These are phyloP conservation scores for Colletotrichum noveboracense DNA, from an alignment of 2,329 filamentous ascomycete species.

Conservation along the genomic window DNA sequence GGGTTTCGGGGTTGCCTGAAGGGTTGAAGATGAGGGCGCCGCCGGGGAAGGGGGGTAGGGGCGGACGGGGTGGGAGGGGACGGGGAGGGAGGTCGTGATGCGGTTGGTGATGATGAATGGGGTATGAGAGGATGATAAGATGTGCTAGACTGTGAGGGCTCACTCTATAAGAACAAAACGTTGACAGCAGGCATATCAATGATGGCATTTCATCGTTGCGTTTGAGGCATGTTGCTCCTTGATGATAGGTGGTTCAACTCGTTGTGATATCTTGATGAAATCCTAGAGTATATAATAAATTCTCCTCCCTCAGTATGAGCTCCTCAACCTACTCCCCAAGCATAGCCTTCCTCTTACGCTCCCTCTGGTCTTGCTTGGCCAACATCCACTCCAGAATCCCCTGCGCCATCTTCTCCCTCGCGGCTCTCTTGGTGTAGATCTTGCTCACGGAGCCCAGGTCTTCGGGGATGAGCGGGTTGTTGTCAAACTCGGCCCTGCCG, in stretches of 20 bases:
- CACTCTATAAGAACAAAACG: accelerated
- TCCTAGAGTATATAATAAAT: not conserved
- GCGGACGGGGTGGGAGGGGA: conserved; percentile 39
- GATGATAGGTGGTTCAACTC: not conserved
- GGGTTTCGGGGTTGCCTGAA: conserved; percentile 70
- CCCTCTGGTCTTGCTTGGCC: conserved; percentile 22
- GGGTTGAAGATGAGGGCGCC: conserved; percentile 56
- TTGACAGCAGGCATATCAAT: not conserved
- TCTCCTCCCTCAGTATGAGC: not conserved
- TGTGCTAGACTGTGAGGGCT: not conserved
- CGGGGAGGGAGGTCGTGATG: conserved; percentile 19
- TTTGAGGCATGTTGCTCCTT: not conserved
- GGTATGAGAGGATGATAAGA: not conserved
- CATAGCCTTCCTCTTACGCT: not conserved
- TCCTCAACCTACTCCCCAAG: not conserved
- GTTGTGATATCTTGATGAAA: not conserved
- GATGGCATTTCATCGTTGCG: accelerated
- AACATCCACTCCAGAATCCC: conserved; percentile 41
- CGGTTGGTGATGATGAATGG: not conserved
- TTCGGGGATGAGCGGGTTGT: conserved; percentile 32
- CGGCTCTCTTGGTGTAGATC: conserved; percentile 36
- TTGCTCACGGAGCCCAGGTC: conserved; percentile 37
- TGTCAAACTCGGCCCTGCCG: conserved; percentile 40
- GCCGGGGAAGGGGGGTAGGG: conserved; percentile 51
- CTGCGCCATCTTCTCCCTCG: conserved; percentile 45